Conservation (phyloP, 169 alveolate species). For the Plasmodium knowlesi region DNA sequence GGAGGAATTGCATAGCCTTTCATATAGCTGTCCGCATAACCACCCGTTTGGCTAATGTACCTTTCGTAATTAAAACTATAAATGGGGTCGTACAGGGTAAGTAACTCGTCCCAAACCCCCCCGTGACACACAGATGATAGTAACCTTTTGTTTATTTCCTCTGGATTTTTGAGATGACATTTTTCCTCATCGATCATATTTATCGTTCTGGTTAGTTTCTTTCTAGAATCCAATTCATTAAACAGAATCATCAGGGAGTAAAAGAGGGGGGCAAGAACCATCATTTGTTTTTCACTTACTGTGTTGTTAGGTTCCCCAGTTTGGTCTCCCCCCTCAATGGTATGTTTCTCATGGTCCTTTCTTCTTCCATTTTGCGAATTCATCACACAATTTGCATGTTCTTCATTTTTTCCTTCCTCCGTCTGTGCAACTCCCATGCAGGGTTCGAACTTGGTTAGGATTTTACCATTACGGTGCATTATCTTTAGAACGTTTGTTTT, state of each 20-base stretch:
- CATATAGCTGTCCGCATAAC: too few species aligned
- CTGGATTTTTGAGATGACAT: constrained; percentile 52
- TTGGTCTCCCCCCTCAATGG: neutral
- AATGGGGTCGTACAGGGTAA: constrained; percentile 86
- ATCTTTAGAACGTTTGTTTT: neutral
- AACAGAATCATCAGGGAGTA: constrained; percentile 65
- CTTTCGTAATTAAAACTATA: constrained; percentile 65
- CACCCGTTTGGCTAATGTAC: neutral
- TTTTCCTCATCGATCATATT: constrained; percentile 51
- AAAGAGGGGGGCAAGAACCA: constrained; percentile 30
- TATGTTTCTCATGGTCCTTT: neutral
- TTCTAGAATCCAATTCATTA: constrained; percentile 59
- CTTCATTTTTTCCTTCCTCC: neutral
- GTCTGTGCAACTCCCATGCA: neutral
- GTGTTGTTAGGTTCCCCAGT: neutral
- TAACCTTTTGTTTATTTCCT: constrained; percentile 69
- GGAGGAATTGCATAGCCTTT: too few species aligned
- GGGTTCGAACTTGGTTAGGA: neutral
- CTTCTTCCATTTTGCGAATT: neutral
- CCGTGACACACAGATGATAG: constrained; percentile 82
- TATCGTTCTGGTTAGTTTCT: constrained; percentile 53
- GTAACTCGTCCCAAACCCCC: constrained; percentile 90
- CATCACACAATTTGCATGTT: neutral
- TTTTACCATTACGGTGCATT: constrained; percentile 31
- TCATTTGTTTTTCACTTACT: neutral